Evolutionary conservation across 139 green algal species (phyloP).

Genomic region (Trebouxia sp.): DNA sequence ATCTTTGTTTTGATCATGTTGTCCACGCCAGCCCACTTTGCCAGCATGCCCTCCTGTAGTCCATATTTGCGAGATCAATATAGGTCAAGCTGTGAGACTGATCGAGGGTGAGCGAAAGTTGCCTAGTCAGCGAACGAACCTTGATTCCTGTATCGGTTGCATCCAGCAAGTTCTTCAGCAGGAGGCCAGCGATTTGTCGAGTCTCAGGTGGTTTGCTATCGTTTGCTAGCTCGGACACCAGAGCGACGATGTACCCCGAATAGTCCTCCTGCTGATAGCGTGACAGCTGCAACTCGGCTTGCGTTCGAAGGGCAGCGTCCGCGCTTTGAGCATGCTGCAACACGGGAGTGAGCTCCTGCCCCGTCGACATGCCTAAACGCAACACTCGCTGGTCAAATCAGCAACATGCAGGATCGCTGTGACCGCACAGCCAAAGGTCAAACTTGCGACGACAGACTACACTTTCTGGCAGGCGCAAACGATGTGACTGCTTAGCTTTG

Average conservation of each 20-base stretch:
- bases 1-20: slow-evolving; percentile 72
- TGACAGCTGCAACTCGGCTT: slow-evolving; percentile 82
- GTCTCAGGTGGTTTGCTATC: slow-evolving; percentile 68
- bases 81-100: not conserved
- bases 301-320: slow-evolving; percentile 65
- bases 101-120: not conserved
- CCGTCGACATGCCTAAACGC: slow-evolving; percentile 32
- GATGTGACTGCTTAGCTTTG: too few species aligned
- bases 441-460: too few species aligned
- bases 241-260: slow-evolving; percentile 67
- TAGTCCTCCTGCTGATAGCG: slow-evolving; percentile 80
- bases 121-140: slow-evolving; percentile 32
- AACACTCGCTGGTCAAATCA: not conserved
- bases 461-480: too few species aligned
- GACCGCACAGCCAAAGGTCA: not conserved
- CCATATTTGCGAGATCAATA: not conserved
- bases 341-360: slow-evolving; percentile 51
- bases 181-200: slow-evolving; percentile 84
- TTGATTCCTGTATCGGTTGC: slow-evolving; percentile 67
- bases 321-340: slow-evolving; percentile 71
- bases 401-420: slow-evolving; percentile 1
- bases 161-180: slow-evolving; percentile 97
- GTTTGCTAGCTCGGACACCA: slow-evolving; percentile 82
- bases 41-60: slow-evolving; percentile 60
- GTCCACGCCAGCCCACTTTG: slow-evolving; percentile 76